A percentile compares a stretch with the other conserved stretches of the same genome.
Conservation (phyloP, 2,329 filamentous ascomycete species). For the Cladobotryum protrusum region DNA sequence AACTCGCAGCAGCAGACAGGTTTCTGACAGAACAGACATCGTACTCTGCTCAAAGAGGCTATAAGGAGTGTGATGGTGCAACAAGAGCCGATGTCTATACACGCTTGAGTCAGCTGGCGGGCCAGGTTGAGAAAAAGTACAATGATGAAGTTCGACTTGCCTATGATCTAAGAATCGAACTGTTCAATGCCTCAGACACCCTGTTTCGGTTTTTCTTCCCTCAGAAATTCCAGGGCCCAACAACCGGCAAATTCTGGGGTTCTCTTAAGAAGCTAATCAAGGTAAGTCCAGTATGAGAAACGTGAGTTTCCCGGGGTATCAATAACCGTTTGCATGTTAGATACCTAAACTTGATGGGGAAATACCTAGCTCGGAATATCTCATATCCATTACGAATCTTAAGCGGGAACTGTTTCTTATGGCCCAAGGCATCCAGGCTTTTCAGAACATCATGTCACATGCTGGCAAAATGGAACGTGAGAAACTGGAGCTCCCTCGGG, state of each 20-base stretch:
- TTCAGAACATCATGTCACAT: slow-evolving; percentile 24
- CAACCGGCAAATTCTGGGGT: slow-evolving; percentile 38
- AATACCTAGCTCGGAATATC: neutral
- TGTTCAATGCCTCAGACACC: slow-evolving; percentile 35
- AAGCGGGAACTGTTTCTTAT: slow-evolving; percentile 16
- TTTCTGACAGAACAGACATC: slow-evolving; percentile 22
- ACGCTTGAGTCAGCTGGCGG: slow-evolving; percentile 18
- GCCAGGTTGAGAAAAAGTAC: slow-evolving; percentile 18
- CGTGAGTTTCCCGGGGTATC: neutral
- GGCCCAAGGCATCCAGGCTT: slow-evolving; percentile 20
- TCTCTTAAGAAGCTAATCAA: slow-evolving; percentile 26
- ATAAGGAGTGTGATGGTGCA: slow-evolving; percentile 19
- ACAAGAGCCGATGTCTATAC: slow-evolving; percentile 19
- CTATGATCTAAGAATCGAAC: slow-evolving; percentile 30
- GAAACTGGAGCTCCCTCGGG: slow-evolving; percentile 28
- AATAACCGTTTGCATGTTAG: neutral
- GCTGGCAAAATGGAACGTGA: slow-evolving; percentile 21
- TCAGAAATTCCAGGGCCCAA: slow-evolving; percentile 28
- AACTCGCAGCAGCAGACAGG: slow-evolving; percentile 20
- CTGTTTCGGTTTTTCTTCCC: slow-evolving; percentile 40
- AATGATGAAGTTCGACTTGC: slow-evolving; percentile 18
- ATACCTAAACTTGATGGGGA: slow-evolving; percentile 12
- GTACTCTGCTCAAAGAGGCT: slow-evolving; percentile 23
- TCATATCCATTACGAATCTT: slow-evolving; percentile 10
- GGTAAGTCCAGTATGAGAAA: slow-evolving; percentile 17